phyloP scores from a whole-genome alignment of 257 asterid species.

The Fraxinus quadrangulata region DNA sequence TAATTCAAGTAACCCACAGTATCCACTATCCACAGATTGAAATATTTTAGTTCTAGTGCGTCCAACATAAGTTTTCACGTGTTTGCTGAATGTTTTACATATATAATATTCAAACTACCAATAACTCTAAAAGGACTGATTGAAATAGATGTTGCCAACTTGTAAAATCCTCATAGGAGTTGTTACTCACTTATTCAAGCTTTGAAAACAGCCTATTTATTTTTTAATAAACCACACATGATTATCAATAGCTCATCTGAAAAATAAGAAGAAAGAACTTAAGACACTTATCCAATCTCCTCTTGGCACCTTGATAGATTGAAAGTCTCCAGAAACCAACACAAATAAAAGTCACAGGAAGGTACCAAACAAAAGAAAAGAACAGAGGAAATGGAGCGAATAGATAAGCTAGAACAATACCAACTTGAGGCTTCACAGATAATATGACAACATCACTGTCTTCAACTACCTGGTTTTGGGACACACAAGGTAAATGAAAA shows the following conservation, averaged over 20 bases:
- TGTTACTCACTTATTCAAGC: no score
- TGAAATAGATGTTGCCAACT: no score
- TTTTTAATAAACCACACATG: no score
- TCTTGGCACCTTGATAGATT: not conserved
- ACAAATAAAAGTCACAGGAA: not conserved
- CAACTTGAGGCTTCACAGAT: constrained; percentile 95
- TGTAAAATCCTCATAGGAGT: no score
- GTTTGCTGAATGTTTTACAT: not conserved
- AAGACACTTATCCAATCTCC: not conserved
- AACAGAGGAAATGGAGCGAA: not conserved
- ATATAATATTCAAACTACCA: not conserved
- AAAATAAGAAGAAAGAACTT: not conserved
- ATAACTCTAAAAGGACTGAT: not conserved
- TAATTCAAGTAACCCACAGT: no score
- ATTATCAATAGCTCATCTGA: not conserved
- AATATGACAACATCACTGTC: constrained; percentile 81
- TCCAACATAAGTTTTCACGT: no score
- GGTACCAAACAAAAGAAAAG: not conserved
- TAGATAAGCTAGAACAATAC: constrained; percentile 40
- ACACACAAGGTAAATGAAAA: constrained; percentile 19
- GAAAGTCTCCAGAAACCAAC: not conserved
- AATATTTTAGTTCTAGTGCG: no score
- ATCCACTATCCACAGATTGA: no score
- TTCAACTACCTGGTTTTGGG: constrained; percentile 72
- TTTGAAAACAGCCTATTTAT: no score